These are phyloP conservation scores for Heracleum sosnowskyi DNA, from an alignment of 129 eudicot genomes.

Conservation along the genomic window DNA sequence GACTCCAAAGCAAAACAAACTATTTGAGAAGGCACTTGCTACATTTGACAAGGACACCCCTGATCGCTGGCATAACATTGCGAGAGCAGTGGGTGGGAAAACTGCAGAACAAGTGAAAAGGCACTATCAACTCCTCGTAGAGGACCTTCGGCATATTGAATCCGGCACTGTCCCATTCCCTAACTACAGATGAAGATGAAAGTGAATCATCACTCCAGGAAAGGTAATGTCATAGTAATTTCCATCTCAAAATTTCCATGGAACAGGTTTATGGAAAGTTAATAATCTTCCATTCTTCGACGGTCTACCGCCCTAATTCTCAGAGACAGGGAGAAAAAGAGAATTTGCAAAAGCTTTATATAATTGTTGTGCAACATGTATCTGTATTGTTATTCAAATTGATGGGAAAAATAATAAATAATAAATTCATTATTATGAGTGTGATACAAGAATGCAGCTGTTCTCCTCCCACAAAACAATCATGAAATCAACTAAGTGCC, in stretches of 20 bases:
- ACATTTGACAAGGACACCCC: slow-evolving; percentile 55
- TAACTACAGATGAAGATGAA: slow-evolving; percentile 24
- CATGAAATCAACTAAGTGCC: too few species aligned
- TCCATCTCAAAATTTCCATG: neutral
- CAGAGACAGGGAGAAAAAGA: neutral
- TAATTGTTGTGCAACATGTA: neutral
- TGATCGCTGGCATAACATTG: slow-evolving; percentile 68
- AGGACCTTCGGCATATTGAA: slow-evolving; percentile 63
- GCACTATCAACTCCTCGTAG: slow-evolving; percentile 58
- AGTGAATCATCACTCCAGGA: slow-evolving; percentile 17
- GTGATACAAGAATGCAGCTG: too few species aligned
- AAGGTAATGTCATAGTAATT: slow-evolving; percentile 14
- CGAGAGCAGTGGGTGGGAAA: slow-evolving; percentile 62
- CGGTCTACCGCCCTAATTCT: neutral
- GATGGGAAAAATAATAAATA: neutral
- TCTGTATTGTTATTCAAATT: neutral
- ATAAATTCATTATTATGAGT: too few species aligned
- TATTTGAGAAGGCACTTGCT: slow-evolving; percentile 66
- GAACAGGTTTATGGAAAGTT: slow-evolving; percentile 1
- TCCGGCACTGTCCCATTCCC: slow-evolving; percentile 58
- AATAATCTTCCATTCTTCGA: neutral
- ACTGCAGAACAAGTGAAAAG: slow-evolving; percentile 67
- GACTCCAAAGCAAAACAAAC: slow-evolving; percentile 63
- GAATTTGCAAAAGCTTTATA: neutral
- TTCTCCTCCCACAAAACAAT: too few species aligned